Evolutionary conservation across 2,329 filamentous ascomycete species (phyloP), one percentile per base, ranked within the genome.

Genomic region (Karstenula rhodostoma): DNA sequence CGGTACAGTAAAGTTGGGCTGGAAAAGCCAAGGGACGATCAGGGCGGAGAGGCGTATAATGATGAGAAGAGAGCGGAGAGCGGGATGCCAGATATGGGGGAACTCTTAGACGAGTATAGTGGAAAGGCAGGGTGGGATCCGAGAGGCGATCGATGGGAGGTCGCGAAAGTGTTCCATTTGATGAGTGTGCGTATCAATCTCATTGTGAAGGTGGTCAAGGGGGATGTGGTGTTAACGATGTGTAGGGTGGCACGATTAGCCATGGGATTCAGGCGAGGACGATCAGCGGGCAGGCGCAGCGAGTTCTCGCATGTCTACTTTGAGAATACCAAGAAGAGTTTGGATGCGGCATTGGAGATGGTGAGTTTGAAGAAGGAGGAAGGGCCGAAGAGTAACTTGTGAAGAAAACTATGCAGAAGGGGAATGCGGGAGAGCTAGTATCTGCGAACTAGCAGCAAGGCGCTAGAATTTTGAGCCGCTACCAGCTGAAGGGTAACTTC

Each of bases 71-170:
- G 70, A 56, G 60, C 48, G 22, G 87, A 86, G 0, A 87, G 87
- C 1, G 93, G 93, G 2, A 83, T 93, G 55, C 89, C 89, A 6
- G 80, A 80, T 1, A 82, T 85, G 59, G 79, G 85, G 7, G 81
- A 90, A 58, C 81, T 87, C 59, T 69, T 91, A 44, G 73, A 78
- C 48, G 91, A 89, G 87, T 93, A 93, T 76, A 74, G 80, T 22
- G 82, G 86, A 61, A 83, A 86, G 12, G 86, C 88, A 1, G 90
- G 89, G n/a, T 96, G 91, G 85, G 85, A 93, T 77, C 87, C 90
- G 12, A 69, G 72, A 56, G 25, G 32, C 50, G 73, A 76, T 61
- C 64, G 67, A 43, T 76, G 73, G 74, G 70, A 77, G 50, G 66
- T 76, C 57, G 73, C 73, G 12, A 75, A 74, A 53, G 63, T 74